Conservation (phyloP, 371 early-diverging fungal species). For the Circinella umbellata region DNA sequence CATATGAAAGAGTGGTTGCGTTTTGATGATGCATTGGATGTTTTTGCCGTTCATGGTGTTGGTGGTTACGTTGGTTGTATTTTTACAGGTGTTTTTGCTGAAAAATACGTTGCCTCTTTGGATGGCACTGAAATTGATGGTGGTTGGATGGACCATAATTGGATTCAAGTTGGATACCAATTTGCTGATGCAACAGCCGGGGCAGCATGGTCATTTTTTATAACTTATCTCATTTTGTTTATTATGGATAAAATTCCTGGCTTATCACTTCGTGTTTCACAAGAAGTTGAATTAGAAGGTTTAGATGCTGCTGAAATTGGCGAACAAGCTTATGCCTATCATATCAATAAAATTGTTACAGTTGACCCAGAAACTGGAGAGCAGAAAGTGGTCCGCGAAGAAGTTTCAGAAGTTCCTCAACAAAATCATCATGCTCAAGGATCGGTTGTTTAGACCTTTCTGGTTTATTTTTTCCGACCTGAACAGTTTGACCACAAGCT, state of each 20-base stretch:
- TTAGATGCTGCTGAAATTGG: conserved; percentile 82
- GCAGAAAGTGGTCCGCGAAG: conserved; percentile 41
- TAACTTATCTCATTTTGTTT: conserved; percentile 75
- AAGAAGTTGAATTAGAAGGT: conserved; percentile 73
- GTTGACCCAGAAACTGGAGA: conserved; percentile 44
- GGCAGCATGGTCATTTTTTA: conserved; percentile 78
- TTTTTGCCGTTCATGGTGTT: conserved; percentile 89
- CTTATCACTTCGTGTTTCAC: conserved; percentile 71
- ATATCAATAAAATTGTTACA: conserved; percentile 49
- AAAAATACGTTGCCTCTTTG: conserved; percentile 68
- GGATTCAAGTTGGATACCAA: conserved; percentile 82
- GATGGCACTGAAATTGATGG: conserved; percentile 78
- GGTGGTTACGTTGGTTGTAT: conserved; percentile 86
- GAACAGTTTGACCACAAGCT: no score
- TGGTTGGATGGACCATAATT: conserved; percentile 87
- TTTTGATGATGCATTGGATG: conserved; percentile 90
- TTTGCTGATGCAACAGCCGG: conserved; percentile 78
- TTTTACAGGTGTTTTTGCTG: conserved; percentile 91
- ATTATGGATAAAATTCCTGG: conserved; percentile 85
- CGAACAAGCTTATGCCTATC: conserved; percentile 67
- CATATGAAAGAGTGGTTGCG: conserved; percentile 79
- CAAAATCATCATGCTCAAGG: not conserved
- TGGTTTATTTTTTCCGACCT: no score
- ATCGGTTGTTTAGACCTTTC: no score
- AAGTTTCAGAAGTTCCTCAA: conserved; percentile 33